phyloP scores from a whole-genome alignment of 106 monocot species.

The Allium cepa region DNA sequence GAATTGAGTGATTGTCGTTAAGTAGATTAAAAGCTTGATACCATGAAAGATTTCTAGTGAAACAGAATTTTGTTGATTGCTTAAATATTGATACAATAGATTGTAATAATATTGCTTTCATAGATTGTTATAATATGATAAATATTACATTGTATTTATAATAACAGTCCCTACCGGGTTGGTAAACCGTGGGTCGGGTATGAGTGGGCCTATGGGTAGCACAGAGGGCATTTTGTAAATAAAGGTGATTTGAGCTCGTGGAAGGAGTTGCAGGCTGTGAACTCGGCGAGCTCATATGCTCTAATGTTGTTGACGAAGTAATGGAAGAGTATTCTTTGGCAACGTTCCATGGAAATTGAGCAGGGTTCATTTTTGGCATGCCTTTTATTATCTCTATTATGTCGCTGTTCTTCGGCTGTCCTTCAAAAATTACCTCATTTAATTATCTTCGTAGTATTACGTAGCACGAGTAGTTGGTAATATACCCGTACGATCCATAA shows the following conservation, averaged over 20 bases:
- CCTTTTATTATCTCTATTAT: constrained; percentile 12
- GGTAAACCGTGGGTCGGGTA: background rate
- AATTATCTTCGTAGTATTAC: too few species aligned
- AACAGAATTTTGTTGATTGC: too few species aligned
- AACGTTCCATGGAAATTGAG: constrained; percentile 21
- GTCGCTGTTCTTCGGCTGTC: constrained; percentile 2
- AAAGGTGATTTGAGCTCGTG: constrained; percentile 19
- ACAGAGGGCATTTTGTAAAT: constrained; percentile 7
- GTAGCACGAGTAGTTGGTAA: too few species aligned
- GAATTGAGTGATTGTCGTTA: too few species aligned
- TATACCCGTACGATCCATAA: background rate
- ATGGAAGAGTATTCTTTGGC: constrained; percentile 1
- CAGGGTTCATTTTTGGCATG: constrained; percentile 22
- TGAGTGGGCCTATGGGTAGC: constrained; percentile 28
- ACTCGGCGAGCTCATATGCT: constrained; percentile 11
- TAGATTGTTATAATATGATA: too few species aligned
- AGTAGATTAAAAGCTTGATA: too few species aligned
- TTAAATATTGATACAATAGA: too few species aligned
- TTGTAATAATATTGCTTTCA: too few species aligned
- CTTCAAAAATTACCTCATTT: background rate
- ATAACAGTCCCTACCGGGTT: background rate
- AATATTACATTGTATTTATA: too few species aligned
- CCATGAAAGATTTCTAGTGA: too few species aligned
- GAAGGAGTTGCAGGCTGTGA: constrained; percentile 46
- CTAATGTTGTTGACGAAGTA: background rate